Evolutionary conservation across 805 yeast species (phyloP).

Genomic region (Debaryomyces castellii): DNA sequence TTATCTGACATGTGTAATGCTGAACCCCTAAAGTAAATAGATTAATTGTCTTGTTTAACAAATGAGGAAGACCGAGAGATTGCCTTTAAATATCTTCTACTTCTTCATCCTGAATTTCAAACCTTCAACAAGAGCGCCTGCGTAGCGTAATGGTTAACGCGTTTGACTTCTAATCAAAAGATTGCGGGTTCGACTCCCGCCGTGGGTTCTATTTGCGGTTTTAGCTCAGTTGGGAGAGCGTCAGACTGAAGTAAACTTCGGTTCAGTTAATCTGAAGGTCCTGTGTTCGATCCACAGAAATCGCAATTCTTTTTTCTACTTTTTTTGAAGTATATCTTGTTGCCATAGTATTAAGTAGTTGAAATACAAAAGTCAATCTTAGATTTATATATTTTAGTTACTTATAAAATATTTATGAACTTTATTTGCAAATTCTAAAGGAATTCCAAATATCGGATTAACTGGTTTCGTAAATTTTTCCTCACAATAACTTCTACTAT

Average conservation of each 20-base stretch:
- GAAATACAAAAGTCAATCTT: too few relatives aligned
- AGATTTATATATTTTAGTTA: neutral
- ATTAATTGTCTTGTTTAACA: too few relatives aligned
- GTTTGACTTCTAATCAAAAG: constrained; percentile 67
- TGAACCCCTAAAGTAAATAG: neutral
- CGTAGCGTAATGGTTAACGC: constrained; percentile 69
- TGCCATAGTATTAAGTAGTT: too few relatives aligned
- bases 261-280: constrained; percentile 69
- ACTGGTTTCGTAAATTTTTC: constrained; percentile 11
- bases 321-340: too few relatives aligned
- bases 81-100: too few relatives aligned
- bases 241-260: constrained; percentile 34
- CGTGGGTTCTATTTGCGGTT: constrained; percentile 38
- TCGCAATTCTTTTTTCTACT: constrained; percentile 41
- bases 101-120: too few relatives aligned
- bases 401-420: constrained; percentile 13
- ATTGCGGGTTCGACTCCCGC: constrained; percentile 64
- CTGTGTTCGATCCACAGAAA: constrained; percentile 85
- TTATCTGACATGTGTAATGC: constrained; percentile 1
- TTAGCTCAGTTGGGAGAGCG: constrained; percentile 43
- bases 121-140: constrained; percentile 7
- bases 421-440: constrained; percentile 32
- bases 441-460: constrained; percentile 30
- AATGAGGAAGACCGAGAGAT: too few relatives aligned
- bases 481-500: constrained; percentile 7